Evolutionary conservation across 164 flowering plant species (phyloP).

Genomic region (Cinnamomum chago): DNA sequence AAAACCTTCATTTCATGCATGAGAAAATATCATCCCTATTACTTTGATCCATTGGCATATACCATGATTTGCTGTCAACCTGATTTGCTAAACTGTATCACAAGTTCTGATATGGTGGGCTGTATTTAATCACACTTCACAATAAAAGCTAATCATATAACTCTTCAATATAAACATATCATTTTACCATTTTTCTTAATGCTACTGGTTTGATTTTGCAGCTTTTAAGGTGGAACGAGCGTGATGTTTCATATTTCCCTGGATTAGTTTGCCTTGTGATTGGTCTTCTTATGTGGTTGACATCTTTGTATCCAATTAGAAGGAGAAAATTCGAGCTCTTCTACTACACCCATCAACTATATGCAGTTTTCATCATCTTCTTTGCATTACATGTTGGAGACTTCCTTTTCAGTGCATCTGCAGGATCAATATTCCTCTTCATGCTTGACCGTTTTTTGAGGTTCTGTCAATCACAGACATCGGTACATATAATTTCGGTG

Average conservation of each 20-base stretch:
- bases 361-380: constrained; percentile 64
- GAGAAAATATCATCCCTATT: no score
- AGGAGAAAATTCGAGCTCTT: constrained; percentile 68
- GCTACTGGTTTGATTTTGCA: constrained; percentile 28
- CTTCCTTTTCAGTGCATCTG: constrained; percentile 50
- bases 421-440: constrained; percentile 74
- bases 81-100: neutral
- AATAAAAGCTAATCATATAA: neutral
- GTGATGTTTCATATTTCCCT: constrained; percentile 63
- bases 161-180: no score
- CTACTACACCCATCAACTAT: constrained; percentile 92
- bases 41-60: no score
- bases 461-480: constrained; percentile 70
- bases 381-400: constrained; percentile 82
- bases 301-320: constrained; percentile 65
- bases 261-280: constrained; percentile 77
- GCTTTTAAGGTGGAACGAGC: constrained; percentile 60
- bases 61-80: no score
- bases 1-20: no score
- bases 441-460: constrained; percentile 80
- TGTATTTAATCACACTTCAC: neutral
- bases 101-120: neutral
- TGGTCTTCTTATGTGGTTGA: constrained; percentile 88
- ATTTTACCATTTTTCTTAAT: neutral
- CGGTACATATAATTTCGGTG: constrained; percentile 63